Conservation (phyloP, 148 eudicot genomes). For the Pouteria glomerata region DNA sequence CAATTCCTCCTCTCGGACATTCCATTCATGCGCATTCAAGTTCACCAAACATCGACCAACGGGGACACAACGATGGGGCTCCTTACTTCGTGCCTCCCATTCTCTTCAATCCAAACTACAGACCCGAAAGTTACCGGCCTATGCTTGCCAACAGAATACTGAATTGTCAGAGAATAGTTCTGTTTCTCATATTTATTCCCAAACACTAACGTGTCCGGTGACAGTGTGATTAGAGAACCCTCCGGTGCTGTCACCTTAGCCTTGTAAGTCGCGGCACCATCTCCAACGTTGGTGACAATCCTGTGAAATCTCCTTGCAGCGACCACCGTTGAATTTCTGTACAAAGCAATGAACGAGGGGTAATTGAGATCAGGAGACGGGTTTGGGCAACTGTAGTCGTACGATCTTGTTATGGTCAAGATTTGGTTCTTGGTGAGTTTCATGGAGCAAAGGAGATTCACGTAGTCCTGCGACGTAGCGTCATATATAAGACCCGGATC, state of each 20-base stretch:
- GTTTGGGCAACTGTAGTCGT: constrained; percentile 15
- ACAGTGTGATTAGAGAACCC: constrained; percentile 18
- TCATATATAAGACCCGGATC: constrained; percentile 37
- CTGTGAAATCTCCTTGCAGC: constrained; percentile 12
- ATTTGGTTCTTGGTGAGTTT: constrained; percentile 20
- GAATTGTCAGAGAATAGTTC: constrained; percentile 12
- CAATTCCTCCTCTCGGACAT: too few species aligned
- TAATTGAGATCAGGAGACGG: constrained; percentile 27
- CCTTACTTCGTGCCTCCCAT: constrained; percentile 17
- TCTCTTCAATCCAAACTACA: constrained; percentile 21
- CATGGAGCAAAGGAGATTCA: constrained; percentile 26
- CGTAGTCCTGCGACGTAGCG: constrained; percentile 19
- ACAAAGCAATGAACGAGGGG: constrained; percentile 28
- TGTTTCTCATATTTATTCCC: constrained; percentile 6
- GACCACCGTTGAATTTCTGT: not conserved
- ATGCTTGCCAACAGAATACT: not conserved
- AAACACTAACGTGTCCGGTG: constrained; percentile 18
- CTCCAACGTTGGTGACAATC: constrained; percentile 28
- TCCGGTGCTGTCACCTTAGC: constrained; percentile 18
- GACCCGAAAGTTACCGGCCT: constrained; percentile 12
- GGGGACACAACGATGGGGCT: not conserved
- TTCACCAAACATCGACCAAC: too few species aligned
- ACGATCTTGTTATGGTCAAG: constrained; percentile 22
- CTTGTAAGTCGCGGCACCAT: constrained; percentile 11
- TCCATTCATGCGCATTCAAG: too few species aligned